phyloP scores from a whole-genome alignment of 768 basidiomycete species.

The Leccinum uliginosum region DNA sequence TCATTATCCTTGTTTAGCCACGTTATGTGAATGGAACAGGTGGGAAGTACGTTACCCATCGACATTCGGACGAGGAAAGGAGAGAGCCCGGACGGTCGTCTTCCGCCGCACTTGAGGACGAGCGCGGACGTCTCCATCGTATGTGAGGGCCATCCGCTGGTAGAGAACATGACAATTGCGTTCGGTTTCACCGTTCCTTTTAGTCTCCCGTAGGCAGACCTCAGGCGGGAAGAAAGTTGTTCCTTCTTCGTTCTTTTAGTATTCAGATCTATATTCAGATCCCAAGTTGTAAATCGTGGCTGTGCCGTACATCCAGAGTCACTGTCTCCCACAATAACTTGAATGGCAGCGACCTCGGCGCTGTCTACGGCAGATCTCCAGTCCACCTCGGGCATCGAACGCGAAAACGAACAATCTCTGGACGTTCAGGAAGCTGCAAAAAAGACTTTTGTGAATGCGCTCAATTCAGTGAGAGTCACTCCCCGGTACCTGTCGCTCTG shows the following conservation, averaged over 20 bases:
- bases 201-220: too few relatives aligned
- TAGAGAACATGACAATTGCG: background rate
- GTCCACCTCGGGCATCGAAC: conserved; percentile 28
- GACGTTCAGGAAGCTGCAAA: conserved; percentile 74
- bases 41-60: conserved; percentile 66
- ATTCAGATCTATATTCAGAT: background rate
- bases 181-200: background rate
- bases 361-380: conserved; percentile 35
- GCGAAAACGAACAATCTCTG: conserved; percentile 37
- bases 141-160: background rate
- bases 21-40: background rate
- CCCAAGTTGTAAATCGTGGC: conserved; percentile 29
- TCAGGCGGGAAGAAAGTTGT: too few relatives aligned
- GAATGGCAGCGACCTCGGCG: conserved; percentile 28
- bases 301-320: conserved; percentile 23
- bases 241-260: too few relatives aligned
- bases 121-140: conserved; percentile 24
- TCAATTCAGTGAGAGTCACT: conserved; percentile 69
- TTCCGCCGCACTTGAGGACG: conserved; percentile 31
- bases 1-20: conserved; percentile 3
- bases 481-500: background rate
- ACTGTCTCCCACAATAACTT: conserved; percentile 9
- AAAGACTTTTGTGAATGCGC: conserved; percentile 75
- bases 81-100: conserved; percentile 67
- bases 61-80: conserved; percentile 73